These are phyloP conservation scores for Lichtheimia hyalospora DNA, from an alignment of 371 early-diverging fungal species.

Conservation along the genomic window DNA sequence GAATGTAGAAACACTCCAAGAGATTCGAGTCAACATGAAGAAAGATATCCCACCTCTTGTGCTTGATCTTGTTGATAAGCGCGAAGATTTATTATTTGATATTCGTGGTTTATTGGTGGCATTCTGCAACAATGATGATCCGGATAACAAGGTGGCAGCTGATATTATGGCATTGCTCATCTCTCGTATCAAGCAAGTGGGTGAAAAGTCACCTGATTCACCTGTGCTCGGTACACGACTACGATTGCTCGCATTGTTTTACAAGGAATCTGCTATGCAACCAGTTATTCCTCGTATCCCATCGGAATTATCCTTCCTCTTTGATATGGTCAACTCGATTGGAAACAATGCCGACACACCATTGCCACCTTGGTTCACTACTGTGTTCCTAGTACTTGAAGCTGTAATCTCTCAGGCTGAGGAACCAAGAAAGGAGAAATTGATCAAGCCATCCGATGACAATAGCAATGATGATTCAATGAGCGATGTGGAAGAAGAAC, in stretches of 20 bases:
- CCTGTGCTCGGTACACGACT: constrained; percentile 47
- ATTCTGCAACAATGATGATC: constrained; percentile 49
- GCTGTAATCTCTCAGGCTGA: constrained; percentile 64
- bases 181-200: constrained; percentile 21
- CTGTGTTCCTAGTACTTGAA: constrained; percentile 70
- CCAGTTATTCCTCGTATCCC: constrained; percentile 40
- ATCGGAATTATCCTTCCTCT: constrained; percentile 41
- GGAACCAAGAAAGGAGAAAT: constrained; percentile 54
- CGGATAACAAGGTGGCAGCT: constrained; percentile 40
- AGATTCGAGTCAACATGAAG: constrained; percentile 52
- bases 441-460: constrained; percentile 6
- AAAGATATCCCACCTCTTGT: constrained; percentile 48
- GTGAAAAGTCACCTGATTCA: constrained; percentile 14
- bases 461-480: constrained; percentile 22
- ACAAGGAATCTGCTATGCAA: constrained; percentile 59
- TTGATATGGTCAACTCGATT: constrained; percentile 40
- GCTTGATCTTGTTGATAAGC: constrained; percentile 62
- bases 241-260: constrained; percentile 66
- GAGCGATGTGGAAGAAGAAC: constrained; percentile 2
- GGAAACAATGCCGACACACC: not conserved
- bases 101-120: constrained; percentile 67
- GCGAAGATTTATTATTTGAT: constrained; percentile 69
- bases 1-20: constrained; percentile 43
- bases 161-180: constrained; percentile 37
- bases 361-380: constrained; percentile 59